phyloP scores from a whole-genome alignment of 169 alveolate genomes.

The Besnoitia besnoiti region DNA sequence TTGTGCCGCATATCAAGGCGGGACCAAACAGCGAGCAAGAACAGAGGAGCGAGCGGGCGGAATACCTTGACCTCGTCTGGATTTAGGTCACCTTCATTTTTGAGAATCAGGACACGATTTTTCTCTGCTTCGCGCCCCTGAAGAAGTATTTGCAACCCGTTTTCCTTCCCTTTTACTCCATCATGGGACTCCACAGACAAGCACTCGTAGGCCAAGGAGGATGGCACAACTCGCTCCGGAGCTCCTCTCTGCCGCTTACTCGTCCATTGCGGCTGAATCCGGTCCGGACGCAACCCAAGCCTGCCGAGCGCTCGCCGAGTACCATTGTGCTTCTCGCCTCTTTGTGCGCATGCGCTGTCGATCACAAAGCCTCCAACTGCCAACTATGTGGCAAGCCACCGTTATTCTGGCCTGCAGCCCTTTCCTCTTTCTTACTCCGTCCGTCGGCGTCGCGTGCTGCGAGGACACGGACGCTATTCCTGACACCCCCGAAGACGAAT shows the following conservation, averaged over 20 bases:
- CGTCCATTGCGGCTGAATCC: neutral
- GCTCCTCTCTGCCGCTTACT: neutral
- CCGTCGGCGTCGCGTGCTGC: neutral
- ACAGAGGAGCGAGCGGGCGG: too few species aligned
- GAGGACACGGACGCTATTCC: neutral
- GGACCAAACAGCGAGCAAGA: too few species aligned
- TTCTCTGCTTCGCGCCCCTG: neutral
- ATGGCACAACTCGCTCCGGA: neutral
- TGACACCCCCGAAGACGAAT: too few species aligned
- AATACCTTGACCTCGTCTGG: too few species aligned
- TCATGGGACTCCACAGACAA: neutral
- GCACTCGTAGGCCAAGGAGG: neutral
- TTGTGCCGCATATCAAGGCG: too few species aligned
- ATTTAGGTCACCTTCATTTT: too few species aligned
- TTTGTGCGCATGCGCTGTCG: constrained; percentile 11
- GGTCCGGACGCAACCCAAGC: neutral
- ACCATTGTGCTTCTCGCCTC: constrained; percentile 4
- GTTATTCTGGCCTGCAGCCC: neutral
- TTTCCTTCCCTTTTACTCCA: neutral
- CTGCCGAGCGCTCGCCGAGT: neutral
- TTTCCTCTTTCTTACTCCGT: neutral
- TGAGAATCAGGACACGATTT: too few species aligned
- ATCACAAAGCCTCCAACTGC: neutral
- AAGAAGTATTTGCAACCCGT: neutral
- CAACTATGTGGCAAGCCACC: neutral